phyloP scores from a whole-genome alignment of 75 land plant genomes.

The Isoetes taiwanensis region DNA sequence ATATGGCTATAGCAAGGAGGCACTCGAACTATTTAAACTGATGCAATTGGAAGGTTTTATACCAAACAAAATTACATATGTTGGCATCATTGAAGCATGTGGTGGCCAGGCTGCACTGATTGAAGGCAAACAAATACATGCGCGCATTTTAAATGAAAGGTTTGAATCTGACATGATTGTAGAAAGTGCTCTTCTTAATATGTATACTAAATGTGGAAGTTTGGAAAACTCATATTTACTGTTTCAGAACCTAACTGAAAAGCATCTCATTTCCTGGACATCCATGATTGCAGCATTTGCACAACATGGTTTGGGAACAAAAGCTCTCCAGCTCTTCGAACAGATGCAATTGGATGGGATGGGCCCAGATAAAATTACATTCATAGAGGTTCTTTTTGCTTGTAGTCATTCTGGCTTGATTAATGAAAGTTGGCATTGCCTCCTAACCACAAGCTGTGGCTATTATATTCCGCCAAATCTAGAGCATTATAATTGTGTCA shows the following conservation, averaged over 20 bases:
- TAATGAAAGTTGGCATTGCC: slow-evolving; percentile 20
- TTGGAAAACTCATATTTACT: too few species aligned
- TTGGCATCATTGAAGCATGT: slow-evolving; percentile 10
- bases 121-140: too few species aligned
- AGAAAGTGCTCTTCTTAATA: too few species aligned
- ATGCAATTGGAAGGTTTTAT: slow-evolving; percentile 11
- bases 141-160: too few species aligned
- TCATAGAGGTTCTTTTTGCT: slow-evolving; percentile 34
- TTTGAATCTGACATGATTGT: too few species aligned
- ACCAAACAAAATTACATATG: slow-evolving; percentile 17
- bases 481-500: slow-evolving; percentile 42
- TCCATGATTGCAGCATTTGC: slow-evolving; percentile 44
- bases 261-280: slow-evolving; percentile 42
- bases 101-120: neutral
- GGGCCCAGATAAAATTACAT: slow-evolving; percentile 32
- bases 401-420: slow-evolving; percentile 46
- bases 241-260: too few species aligned
- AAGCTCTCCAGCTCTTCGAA: slow-evolving; percentile 21
- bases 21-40: slow-evolving; percentile 11
- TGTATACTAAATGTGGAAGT: too few species aligned
- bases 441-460: slow-evolving; percentile 19
- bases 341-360: slow-evolving; percentile 25
- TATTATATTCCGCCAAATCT: slow-evolving; percentile 24
- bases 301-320: slow-evolving; percentile 23
- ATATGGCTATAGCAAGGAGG: neutral